A percentile compares a stretch with the other conserved stretches of the same genome.
phyloP scores from a whole-genome alignment of 2,329 filamentous ascomycete species.

The Lasiodiplodia sp. region DNA sequence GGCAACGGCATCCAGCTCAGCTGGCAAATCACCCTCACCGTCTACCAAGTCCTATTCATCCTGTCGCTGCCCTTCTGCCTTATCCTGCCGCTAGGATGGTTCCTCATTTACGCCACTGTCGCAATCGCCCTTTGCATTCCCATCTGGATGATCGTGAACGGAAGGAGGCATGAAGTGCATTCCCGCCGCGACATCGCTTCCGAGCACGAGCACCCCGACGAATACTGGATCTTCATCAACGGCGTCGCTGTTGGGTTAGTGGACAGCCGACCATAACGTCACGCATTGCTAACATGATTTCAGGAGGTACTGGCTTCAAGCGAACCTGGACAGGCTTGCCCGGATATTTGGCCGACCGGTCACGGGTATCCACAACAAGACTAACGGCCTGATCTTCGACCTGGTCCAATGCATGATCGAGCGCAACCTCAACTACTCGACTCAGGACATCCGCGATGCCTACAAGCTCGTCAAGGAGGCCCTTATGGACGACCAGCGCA shows the following conservation, averaged over 20 bases:
- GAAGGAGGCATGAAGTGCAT: slow-evolving; percentile 50
- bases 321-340: slow-evolving; percentile 74
- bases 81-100: slow-evolving; percentile 54
- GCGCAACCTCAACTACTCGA: slow-evolving; percentile 76
- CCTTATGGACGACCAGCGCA: slow-evolving; percentile 67
- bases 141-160: slow-evolving; percentile 47
- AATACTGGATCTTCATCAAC: slow-evolving; percentile 84
- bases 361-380: slow-evolving; percentile 77
- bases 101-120: slow-evolving; percentile 40
- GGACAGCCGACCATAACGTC: slow-evolving; percentile 4
- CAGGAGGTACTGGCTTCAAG: slow-evolving; percentile 53
- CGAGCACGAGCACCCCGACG: slow-evolving; percentile 55
- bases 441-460: slow-evolving; percentile 63
- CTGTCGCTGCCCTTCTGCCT: slow-evolving; percentile 61
- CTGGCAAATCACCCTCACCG: slow-evolving; percentile 65
- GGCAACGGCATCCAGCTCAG: slow-evolving; percentile 65
- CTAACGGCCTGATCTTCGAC: slow-evolving; percentile 76
- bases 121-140: slow-evolving; percentile 41
- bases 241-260: slow-evolving; percentile 70
- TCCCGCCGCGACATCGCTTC: slow-evolving; percentile 62
- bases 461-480: slow-evolving; percentile 71
- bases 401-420: slow-evolving; percentile 80
- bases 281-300: slow-evolving; percentile 29
- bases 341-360: slow-evolving; percentile 75
- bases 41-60: slow-evolving; percentile 69